phyloP scores from a whole-genome alignment of 2,329 filamentous ascomycete species.

The Microascus cirrosus region DNA sequence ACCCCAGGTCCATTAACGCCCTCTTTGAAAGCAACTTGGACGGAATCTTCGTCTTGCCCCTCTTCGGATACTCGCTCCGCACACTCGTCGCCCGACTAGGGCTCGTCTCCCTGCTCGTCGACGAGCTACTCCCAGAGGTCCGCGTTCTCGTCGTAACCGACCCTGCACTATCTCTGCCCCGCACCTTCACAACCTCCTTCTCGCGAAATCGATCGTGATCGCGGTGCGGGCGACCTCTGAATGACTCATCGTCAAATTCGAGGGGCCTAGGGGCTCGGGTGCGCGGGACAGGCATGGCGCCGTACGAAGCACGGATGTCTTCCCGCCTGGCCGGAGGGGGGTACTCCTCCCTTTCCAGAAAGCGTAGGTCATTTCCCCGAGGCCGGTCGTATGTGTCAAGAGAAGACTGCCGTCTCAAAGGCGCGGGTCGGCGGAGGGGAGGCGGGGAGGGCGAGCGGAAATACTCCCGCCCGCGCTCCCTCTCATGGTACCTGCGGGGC shows the following conservation, averaged over 20 bases:
- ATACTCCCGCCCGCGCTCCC: constrained; percentile 40
- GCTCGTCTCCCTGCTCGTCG: constrained; percentile 31
- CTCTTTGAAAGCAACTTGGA: constrained; percentile 66
- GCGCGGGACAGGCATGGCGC: constrained; percentile 18
- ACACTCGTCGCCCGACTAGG: constrained; percentile 37
- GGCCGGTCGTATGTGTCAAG: constrained; percentile 78
- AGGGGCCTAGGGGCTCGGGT: constrained; percentile 41
- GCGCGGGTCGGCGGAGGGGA: constrained; percentile 31
- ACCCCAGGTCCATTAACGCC: constrained; percentile 73
- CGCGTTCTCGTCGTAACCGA: constrained; percentile 27
- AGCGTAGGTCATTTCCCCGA: constrained; percentile 22
- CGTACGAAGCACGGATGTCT: constrained; percentile 34
- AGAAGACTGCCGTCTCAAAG: constrained; percentile 75
- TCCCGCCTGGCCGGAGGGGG: constrained; percentile 42
- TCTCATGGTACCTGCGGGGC: constrained; percentile 42
- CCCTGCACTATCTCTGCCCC: constrained; percentile 29
- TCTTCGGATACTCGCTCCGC: constrained; percentile 62
- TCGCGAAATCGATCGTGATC: constrained; percentile 42
- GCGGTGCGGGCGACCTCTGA: constrained; percentile 35
- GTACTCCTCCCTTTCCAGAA: constrained; percentile 45
- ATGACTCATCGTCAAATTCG: constrained; percentile 56
- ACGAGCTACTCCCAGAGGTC: constrained; percentile 23
- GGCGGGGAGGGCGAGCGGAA: constrained; percentile 32
- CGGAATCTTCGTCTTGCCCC: constrained; percentile 84
- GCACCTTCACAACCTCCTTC: constrained; percentile 43